Base-by-base conservation (phyloP, 2,329 filamentous ascomycete genomes). In the Gnomoniopsis smithogilvyi region DNA sequence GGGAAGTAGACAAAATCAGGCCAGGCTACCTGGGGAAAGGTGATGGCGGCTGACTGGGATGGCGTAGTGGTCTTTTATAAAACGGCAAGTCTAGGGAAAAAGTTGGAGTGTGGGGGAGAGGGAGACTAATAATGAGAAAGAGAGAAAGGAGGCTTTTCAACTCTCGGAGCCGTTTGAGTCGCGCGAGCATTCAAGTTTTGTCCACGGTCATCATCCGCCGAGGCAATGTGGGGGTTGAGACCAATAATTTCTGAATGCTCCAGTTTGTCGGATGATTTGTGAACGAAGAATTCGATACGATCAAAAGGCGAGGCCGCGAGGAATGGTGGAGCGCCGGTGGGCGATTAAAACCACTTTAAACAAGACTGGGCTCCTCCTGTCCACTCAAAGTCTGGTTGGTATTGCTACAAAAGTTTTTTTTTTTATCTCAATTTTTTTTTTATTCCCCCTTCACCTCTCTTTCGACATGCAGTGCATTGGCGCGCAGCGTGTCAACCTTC, bases 211-310 rank as follows among this genome's bases (percentile, higher is more conserved):
- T 48, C 51, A 24, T 41, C 38, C 52, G 52, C 51, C 52, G 52
- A 59, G 57, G 52, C 33, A 34, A 50, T 50, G 56, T 55, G 46
- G 51, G 51, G 51, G 46, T 36, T n/a, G 55, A 50, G 51, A 24
- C 24, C 30, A 50, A 52, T 52, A 19, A 15, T 14, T 19, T 26
- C 19, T 30, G 11, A 19, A 17, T 43, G 50, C 19, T 41, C 12
- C 34, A 17, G 48, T 41, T 15, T 11, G 24, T 36, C 43, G 46
- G 46, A 30, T 12, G 24, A 48, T 48, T 26, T n/a, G n/a, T 14
- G 46, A 26, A 46, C 14, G 43, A 19, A 22, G 21, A 22, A 19
- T 52, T 14, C n/a, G 49, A 22, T 15, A 19, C 14, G 22, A 14
- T 7, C 7, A 52, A 54, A 54, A 46, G 38, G 51, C 51, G 51